Evolutionary conservation across 2,329 filamentous ascomycete genomes (phyloP), one percentile per base, ranked within the genome.

Genomic region (Dothideomycetidae sp.): DNA sequence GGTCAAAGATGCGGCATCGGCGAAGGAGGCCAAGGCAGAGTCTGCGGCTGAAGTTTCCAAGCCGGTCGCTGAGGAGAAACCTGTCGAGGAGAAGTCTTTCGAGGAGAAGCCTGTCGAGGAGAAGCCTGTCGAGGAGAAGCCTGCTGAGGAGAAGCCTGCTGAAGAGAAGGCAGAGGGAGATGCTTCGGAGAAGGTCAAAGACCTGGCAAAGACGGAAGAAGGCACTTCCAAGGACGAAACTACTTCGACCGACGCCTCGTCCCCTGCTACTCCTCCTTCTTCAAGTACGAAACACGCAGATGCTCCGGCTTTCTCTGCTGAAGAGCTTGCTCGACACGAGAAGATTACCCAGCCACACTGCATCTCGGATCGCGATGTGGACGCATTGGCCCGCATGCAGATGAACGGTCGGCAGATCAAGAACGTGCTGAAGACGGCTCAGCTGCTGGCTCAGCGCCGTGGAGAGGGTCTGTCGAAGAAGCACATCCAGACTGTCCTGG

Each of bases 401-500:
- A 45, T 62, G 39, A 62, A 62, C 40, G 59, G 59, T 5, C 44
- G 58, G 16, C 59, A 63, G 49, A 63, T 64, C 46, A 63, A 57
- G 54, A 63, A 57, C 44, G 48, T 52, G 29, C 42, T 61, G 12
- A 62, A 63, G 51, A 60, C 57, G 19, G 58, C 58, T 9, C 54
- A 59, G 40, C 29, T 57, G 33, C 44, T 56, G 31, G 53, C 54
- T 13, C 45, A 33, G 7, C 40, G 46, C 16, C 42, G 44, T 23
- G 42, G 47, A 14, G 46, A 52, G 36, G 40, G 41, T 2, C 36
- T 57, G 21, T 43, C 33, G 9, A 47, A 50, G 18, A 40, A 45
- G 28, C 53, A 56, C 42, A 39, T 63, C 15, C 47, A 53, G 42
- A 53, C 46, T 31, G 57, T 59, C 14, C 43, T 59, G 38, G 52